phyloP scores from a whole-genome alignment of 495 filamentous ascomycete species.

The Bathelium albidoporum region DNA sequence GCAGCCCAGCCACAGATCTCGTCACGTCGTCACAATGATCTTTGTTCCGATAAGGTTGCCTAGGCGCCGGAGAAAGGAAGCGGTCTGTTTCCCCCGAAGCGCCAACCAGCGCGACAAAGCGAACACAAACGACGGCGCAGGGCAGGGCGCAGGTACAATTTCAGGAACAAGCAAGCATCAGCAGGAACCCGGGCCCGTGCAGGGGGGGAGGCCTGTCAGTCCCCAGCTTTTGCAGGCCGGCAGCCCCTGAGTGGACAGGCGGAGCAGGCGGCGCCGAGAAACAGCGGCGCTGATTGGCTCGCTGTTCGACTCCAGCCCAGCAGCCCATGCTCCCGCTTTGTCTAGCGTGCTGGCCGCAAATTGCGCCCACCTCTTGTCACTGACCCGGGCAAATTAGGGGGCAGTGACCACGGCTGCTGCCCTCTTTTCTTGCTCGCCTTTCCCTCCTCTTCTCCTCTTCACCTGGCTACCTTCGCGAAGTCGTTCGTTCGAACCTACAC shows the following conservation, averaged over 20 bases:
- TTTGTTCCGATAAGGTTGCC: background rate
- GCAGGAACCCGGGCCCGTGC: background rate
- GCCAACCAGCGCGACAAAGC: background rate
- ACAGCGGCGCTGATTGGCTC: background rate
- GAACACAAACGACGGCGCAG: slow-evolving; percentile 2
- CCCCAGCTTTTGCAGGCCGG: background rate
- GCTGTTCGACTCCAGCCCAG: background rate
- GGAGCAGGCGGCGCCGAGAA: background rate
- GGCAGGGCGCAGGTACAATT: background rate
- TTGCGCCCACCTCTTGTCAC: background rate
- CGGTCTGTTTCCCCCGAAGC: background rate
- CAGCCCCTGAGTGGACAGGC: background rate
- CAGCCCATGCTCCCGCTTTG: background rate
- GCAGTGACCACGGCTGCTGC: background rate
- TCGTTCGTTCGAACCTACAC: background rate
- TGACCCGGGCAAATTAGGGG: slow-evolving; percentile 3
- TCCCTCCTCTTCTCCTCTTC: background rate
- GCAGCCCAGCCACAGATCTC: background rate
- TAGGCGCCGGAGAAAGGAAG: background rate
- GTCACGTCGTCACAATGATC: background rate
- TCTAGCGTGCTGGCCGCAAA: background rate
- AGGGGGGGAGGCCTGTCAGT: background rate
- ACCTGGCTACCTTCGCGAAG: background rate
- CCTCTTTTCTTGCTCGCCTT: background rate
- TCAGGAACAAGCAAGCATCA: slow-evolving; percentile 4